Percentiles rank a stretch among this genome's conserved stretches.
These are phyloP conservation scores for Wickerhamomyces pijperi DNA, from an alignment of 805 yeast genomes.

Conservation along the genomic window DNA sequence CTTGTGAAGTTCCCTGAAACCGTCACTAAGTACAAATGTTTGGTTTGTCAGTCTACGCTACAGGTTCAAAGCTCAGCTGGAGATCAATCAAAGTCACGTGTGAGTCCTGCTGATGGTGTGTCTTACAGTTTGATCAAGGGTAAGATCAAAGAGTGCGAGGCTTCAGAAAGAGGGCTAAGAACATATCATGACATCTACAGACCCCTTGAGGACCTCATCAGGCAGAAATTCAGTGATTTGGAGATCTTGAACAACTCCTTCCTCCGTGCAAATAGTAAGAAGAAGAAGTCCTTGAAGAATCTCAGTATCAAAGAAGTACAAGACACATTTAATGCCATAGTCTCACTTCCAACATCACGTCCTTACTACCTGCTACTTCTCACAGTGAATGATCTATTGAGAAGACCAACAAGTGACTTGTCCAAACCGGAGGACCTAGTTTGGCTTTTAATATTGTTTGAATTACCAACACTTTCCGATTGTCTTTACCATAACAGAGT, in stretches of 20 bases:
- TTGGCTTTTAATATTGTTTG: conserved; percentile 58
- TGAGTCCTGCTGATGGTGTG: neutral
- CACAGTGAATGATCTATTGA: conserved; percentile 40
- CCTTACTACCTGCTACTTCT: conserved; percentile 47
- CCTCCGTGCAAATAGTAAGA: conserved; percentile 14
- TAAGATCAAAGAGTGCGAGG: conserved; percentile 3
- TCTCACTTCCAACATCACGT: conserved; percentile 44
- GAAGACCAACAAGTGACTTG: conserved; percentile 30
- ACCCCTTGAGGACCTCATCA: conserved; percentile 40
- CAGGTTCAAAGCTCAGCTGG: conserved; percentile 5
- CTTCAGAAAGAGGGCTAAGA: conserved; percentile 1
- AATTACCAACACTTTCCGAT: conserved; percentile 50
- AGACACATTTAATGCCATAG: conserved; percentile 33
- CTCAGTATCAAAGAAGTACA: conserved; percentile 38
- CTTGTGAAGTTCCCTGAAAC: conserved; percentile 26
- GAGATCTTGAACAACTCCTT: conserved; percentile 46
- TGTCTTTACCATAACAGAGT: conserved; percentile 26
- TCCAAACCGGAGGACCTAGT: conserved; percentile 32
- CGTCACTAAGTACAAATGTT: conserved; percentile 39
- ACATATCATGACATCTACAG: conserved; percentile 24
- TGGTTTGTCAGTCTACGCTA: conserved; percentile 46
- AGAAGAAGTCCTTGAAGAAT: conserved; percentile 22
- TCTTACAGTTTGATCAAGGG: conserved; percentile 1
- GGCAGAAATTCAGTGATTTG: conserved; percentile 34
- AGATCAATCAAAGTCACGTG: too few species aligned